phyloP scores from a whole-genome alignment of 2,329 filamentous ascomycete species.

The Colletotrichum ledebouriae region DNA sequence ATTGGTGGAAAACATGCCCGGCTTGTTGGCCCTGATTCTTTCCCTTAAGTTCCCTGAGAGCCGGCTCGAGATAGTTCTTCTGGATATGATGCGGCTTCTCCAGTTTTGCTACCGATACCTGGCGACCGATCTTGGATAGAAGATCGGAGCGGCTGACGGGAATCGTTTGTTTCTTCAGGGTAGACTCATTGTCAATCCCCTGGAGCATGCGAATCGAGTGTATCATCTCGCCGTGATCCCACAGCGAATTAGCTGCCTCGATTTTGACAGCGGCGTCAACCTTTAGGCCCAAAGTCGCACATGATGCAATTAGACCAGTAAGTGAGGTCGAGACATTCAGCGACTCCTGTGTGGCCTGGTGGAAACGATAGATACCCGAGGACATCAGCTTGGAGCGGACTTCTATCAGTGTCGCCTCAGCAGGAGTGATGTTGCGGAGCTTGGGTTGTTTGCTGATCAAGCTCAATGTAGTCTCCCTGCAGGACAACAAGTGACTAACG shows the following conservation, averaged over 20 bases:
- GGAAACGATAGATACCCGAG: conserved; percentile 81
- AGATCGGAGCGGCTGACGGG: conserved; percentile 81
- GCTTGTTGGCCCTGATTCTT: conserved; percentile 78
- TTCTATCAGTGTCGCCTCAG: conserved; percentile 78
- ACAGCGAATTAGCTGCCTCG: conserved; percentile 90
- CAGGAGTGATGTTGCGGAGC: conserved; percentile 71
- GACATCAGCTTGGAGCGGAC: conserved; percentile 82
- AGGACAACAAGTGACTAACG: conserved; percentile 84
- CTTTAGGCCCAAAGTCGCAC: conserved; percentile 77
- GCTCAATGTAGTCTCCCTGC: conserved; percentile 85
- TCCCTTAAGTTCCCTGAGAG: conserved; percentile 83
- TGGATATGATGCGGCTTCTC: conserved; percentile 94
- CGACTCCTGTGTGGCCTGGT: conserved; percentile 87
- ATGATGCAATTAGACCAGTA: conserved; percentile 80
- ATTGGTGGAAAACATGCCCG: conserved; percentile 92
- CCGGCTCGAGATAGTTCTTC: conserved; percentile 85
- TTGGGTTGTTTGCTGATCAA: conserved; percentile 79
- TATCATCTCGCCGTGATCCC: conserved; percentile 92
- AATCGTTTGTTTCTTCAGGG: conserved; percentile 77
- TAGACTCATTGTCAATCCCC: conserved; percentile 72
- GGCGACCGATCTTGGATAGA: conserved; percentile 88
- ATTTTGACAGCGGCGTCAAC: conserved; percentile 83
- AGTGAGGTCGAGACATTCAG: conserved; percentile 87
- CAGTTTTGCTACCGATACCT: conserved; percentile 88
- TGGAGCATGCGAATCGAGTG: conserved; percentile 92